phyloP scores from a whole-genome alignment of 2,329 filamentous ascomycete species.

The Xylaria sp. region DNA sequence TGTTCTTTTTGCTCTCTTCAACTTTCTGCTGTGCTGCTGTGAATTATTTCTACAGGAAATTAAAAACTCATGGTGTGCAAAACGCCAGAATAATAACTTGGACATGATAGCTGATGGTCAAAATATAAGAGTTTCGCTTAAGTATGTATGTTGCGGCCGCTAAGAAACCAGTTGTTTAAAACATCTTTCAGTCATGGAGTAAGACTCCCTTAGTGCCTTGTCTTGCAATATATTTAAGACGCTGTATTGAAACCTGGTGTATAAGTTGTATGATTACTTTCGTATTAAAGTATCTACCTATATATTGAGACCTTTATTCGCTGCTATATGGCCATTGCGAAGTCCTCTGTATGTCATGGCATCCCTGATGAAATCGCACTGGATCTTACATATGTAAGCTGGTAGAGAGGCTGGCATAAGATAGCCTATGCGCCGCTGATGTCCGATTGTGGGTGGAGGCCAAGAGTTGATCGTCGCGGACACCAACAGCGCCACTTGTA shows the following conservation, averaged over 20 bases:
- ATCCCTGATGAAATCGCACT: neutral
- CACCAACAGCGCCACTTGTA: constrained; percentile 32
- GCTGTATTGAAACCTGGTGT: neutral
- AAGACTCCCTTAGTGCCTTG: neutral
- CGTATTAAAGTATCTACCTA: neutral
- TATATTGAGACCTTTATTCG: neutral
- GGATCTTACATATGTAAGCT: neutral
- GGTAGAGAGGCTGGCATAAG: too few species aligned
- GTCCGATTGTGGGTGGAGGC: constrained; percentile 11
- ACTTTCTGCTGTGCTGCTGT: neutral
- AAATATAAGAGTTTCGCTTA: neutral
- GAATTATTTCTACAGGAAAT: neutral
- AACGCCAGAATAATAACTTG: neutral
- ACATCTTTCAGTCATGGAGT: neutral
- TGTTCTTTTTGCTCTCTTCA: neutral
- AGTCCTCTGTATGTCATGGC: neutral
- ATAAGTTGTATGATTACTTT: neutral
- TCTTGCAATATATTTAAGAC: neutral
- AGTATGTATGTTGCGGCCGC: neutral
- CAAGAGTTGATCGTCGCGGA: constrained; percentile 15
- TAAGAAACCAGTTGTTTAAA: neutral
- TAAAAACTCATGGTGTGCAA: neutral
- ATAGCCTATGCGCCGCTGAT: constrained; percentile 3
- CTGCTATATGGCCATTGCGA: neutral
- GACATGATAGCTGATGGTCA: neutral